Base-by-base conservation (phyloP, 2,329 filamentous ascomycete genomes). In the Graphiopsis chlorocephala region DNA sequence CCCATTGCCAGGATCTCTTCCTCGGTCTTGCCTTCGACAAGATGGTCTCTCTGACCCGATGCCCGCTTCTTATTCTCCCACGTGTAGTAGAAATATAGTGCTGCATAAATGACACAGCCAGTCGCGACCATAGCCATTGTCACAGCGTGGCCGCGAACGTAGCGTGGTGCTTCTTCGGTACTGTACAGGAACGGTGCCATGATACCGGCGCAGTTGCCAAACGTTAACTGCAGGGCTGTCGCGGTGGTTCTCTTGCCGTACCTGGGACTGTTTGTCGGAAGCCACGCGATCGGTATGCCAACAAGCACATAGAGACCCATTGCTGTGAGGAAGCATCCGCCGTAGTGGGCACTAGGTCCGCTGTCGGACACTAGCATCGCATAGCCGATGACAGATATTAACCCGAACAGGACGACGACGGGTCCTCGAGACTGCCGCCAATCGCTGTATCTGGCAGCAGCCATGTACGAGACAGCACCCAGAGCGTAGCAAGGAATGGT, bases 401-500 rank as follows among this genome's bases (percentile, higher is more conserved):
- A 69, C 8, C 85, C 86, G 69, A 91, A 89, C 12, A 85, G 73
- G 31, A 90, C 83, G 26, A 84, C 84, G 68, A 89, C 90, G 0
- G 91, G 68, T 0, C 84, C 90, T 47, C 91, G 85, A 64, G 80
- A 83, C 76, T 92, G 89, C 67, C 83, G 80, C 63, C 83, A 82
- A 73, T 94, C 91, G 4, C 88, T 91, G 52, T 90, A 76, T 70
- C 83, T 85, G 0, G 90, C 90, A 2, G 86, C 81, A 10, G 81
- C 68, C 74, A 93, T 85, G 74, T 92, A 93, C 0, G 84, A 85
- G 6, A 88, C 81, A 0, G 90, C 90, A 4, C 90, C 91, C 4
- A 92, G 75, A 5, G 86, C 86, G 74, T 93, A 93, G 76, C 89
- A 92, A 0, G 91, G 91, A 55, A 94, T 90, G 0, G 91, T 93